Evolutionary conservation across 2,329 filamentous ascomycete species (phyloP).

Genomic region (Sclerotiophoma versabilis): DNA sequence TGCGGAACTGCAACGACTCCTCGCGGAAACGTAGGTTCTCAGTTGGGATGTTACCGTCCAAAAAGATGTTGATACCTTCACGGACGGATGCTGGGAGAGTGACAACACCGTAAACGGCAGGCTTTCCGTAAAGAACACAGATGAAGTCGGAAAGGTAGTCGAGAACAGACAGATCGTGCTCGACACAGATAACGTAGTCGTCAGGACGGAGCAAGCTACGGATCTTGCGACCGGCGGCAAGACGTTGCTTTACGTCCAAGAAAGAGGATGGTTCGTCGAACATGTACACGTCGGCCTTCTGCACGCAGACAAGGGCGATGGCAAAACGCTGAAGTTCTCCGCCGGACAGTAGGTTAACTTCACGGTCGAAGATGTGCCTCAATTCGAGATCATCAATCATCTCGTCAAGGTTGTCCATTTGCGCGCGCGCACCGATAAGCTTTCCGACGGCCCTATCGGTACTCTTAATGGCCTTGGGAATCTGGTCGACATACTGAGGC

Average conservation of each 20-base stretch:
- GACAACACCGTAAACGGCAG: slow-evolving; percentile 96
- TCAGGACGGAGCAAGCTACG: slow-evolving; percentile 86
- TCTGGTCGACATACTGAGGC: slow-evolving; percentile 98
- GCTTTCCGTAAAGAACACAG: slow-evolving; percentile 94
- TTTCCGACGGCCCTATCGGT: slow-evolving; percentile 79
- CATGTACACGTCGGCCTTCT: slow-evolving; percentile 96
- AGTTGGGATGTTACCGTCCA: slow-evolving; percentile 96
- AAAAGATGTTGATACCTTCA: slow-evolving; percentile 99
- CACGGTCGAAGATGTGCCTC: slow-evolving; percentile 87
- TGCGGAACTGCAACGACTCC: slow-evolving; percentile 93
- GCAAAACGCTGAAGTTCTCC: slow-evolving; percentile 98
- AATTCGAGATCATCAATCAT: slow-evolving; percentile 87
- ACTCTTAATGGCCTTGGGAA: slow-evolving; percentile 88
- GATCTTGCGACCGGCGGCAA: slow-evolving; percentile 90
- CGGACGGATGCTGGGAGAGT: slow-evolving; percentile 94
- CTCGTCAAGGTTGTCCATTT: slow-evolving; percentile 80
- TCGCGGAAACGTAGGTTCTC: slow-evolving; percentile 99
- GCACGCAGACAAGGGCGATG: slow-evolving; percentile 93
- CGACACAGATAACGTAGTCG: slow-evolving; percentile 97
- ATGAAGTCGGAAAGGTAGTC: slow-evolving; percentile 99
- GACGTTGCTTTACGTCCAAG: slow-evolving; percentile 98
- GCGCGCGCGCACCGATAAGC: slow-evolving; percentile 77
- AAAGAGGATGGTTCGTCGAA: slow-evolving; percentile 99
- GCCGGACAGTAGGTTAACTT: slow-evolving; percentile 89
- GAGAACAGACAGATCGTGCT: slow-evolving; percentile 98